phyloP scores from a whole-genome alignment of 164 flowering plant genomes.

The Chimonanthus salicifolius region DNA sequence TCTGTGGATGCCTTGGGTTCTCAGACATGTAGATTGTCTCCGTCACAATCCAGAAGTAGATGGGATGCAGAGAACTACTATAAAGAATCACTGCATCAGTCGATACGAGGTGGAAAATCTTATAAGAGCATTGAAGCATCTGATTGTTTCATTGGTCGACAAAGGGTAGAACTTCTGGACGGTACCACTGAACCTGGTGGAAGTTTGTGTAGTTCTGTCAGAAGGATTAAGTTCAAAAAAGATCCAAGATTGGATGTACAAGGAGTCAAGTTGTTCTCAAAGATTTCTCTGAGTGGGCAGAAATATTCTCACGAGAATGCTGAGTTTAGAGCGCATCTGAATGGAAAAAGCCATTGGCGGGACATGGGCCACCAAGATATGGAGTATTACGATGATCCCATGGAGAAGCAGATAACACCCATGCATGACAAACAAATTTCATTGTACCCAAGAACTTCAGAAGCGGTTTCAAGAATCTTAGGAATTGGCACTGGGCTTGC shows the following conservation, averaged over 20 bases:
- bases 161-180: constrained; percentile 5
- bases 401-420: constrained; percentile 8
- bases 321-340: background rate
- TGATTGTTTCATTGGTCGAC: constrained; percentile 10
- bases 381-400: constrained; percentile 11
- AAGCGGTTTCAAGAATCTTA: constrained; percentile 9
- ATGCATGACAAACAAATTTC: constrained; percentile 7
- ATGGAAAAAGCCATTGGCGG: constrained; percentile 11
- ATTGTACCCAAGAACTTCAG: constrained; percentile 14
- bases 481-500: constrained; percentile 9
- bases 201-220: constrained; percentile 5
- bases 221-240: constrained; percentile 13
- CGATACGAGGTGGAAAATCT: constrained; percentile 11
- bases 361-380: constrained; percentile 10
- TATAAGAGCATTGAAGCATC: constrained; percentile 13
- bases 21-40: constrained; percentile 12
- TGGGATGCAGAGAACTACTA: constrained; percentile 10
- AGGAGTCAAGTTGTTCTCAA: constrained; percentile 9
- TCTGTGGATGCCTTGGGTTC: constrained; percentile 8
- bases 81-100: constrained; percentile 16
- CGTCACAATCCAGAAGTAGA: constrained; percentile 10
- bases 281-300: background rate
- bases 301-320: constrained; percentile 6
- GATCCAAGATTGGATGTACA: constrained; percentile 11
- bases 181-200: constrained; percentile 5